phyloP scores from a whole-genome alignment of 2,329 filamentous ascomycete species.

The Xylariaceae sp. region DNA sequence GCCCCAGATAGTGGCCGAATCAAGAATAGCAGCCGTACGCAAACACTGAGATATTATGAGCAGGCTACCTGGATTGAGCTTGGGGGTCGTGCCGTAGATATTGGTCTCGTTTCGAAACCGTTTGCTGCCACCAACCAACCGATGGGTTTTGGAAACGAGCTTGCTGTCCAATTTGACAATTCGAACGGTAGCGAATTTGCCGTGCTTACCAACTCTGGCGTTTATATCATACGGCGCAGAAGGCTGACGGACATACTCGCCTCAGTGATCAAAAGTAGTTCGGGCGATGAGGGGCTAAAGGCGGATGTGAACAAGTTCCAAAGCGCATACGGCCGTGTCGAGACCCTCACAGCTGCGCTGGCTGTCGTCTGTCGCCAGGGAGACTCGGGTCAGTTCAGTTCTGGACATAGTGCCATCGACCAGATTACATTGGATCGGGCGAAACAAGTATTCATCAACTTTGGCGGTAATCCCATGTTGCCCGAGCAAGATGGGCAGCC shows the following conservation, averaged over 20 bases:
- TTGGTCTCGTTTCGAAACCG: conserved; percentile 68
- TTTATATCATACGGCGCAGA: conserved; percentile 78
- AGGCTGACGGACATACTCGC: conserved; percentile 91
- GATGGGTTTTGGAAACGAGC: conserved; percentile 84
- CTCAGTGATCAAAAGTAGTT: conserved; percentile 65
- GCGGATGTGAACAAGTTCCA: conserved; percentile 79
- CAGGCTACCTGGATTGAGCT: conserved; percentile 75
- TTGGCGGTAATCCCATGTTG: conserved; percentile 79
- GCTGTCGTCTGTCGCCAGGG: conserved; percentile 95
- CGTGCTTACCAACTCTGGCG: conserved; percentile 82
- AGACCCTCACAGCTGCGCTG: conserved; percentile 83
- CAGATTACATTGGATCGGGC: conserved; percentile 81
- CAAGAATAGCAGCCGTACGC: conserved; percentile 49
- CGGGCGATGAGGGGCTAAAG: conserved; percentile 74
- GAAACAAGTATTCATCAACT: conserved; percentile 83
- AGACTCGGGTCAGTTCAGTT: conserved; percentile 64
- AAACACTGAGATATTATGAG: conserved; percentile 63
- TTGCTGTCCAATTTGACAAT: conserved; percentile 92
- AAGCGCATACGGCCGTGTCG: conserved; percentile 76
- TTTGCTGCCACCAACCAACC: conserved; percentile 65
- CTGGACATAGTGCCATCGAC: conserved; percentile 70
- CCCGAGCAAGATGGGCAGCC: conserved; percentile 69
- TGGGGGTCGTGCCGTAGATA: conserved; percentile 65
- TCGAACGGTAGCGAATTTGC: conserved; percentile 71
- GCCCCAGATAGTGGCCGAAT: conserved; percentile 87